Conservation (phyloP, 495 filamentous ascomycete genomes). For the Penicillium ochrochloron region DNA sequence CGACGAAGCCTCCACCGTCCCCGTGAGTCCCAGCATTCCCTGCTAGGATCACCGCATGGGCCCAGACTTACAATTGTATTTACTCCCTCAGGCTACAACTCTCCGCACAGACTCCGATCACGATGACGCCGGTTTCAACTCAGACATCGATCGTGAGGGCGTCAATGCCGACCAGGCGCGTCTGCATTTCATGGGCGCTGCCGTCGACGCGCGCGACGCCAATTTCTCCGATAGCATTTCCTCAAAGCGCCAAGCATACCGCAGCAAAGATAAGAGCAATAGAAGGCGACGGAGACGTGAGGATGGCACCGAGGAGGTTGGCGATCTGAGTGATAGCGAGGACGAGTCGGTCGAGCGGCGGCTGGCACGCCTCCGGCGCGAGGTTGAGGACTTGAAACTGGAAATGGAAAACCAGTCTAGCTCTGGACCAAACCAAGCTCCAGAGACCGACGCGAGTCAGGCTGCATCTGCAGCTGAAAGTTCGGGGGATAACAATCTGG, state of each 20-base stretch:
- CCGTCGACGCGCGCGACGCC: constrained; percentile 72
- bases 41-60: constrained; percentile 9
- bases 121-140: constrained; percentile 54
- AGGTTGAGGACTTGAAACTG: constrained; percentile 77
- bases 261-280: constrained; percentile 56
- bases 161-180: constrained; percentile 78
- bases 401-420: constrained; percentile 52
- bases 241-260: constrained; percentile 79
- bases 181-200: constrained; percentile 74
- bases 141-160: constrained; percentile 72
- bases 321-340: constrained; percentile 70
- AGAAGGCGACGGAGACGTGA: constrained; percentile 63
- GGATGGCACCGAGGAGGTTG: constrained; percentile 59
- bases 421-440: constrained; percentile 17
- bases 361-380: constrained; percentile 75
- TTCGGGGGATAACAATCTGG: constrained; percentile 38
- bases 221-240: constrained; percentile 85
- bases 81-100: constrained; percentile 58
- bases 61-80: constrained; percentile 23
- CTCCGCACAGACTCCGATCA: constrained; percentile 69
- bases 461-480: constrained; percentile 21
- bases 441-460: background rate
- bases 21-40: constrained; percentile 51
- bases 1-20: constrained; percentile 84
- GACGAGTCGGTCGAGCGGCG: constrained; percentile 74